phyloP scores from a whole-genome alignment of 305 asterid genomes.

The Solanum hybrid region DNA sequence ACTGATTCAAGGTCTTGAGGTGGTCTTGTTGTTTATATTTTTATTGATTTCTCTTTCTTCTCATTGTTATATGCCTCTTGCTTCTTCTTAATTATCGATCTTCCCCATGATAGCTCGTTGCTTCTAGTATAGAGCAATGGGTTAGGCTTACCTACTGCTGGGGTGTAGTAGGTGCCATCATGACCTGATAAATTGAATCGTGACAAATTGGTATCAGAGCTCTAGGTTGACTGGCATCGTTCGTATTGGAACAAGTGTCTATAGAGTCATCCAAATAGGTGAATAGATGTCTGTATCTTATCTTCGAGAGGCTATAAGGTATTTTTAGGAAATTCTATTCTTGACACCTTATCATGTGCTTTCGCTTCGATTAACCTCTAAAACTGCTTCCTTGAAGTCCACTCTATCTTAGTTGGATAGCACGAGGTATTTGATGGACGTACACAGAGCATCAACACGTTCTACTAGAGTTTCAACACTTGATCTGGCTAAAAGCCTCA shows the following conservation, averaged over 20 bases:
- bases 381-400: not conserved
- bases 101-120: not conserved
- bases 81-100: not conserved
- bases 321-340: too few species aligned
- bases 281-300: not conserved
- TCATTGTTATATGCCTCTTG: not conserved
- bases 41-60: not conserved
- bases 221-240: not conserved
- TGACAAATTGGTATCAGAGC: not conserved
- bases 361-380: not conserved
- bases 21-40: not conserved
- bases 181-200: not conserved
- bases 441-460: not conserved
- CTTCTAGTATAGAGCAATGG: not conserved
- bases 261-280: not conserved
- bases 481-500: not conserved
- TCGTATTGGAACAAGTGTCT: too few species aligned
- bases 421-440: not conserved
- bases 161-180: not conserved
- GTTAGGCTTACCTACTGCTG: not conserved
- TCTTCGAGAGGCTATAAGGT: not conserved
- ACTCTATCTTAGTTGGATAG: not conserved
- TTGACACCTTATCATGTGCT: not conserved
- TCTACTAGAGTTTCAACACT: not conserved
- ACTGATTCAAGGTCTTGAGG: not conserved